phyloP scores from a whole-genome alignment of 768 basidiomycete genomes.

The Phanerodontia chrysosporium region DNA sequence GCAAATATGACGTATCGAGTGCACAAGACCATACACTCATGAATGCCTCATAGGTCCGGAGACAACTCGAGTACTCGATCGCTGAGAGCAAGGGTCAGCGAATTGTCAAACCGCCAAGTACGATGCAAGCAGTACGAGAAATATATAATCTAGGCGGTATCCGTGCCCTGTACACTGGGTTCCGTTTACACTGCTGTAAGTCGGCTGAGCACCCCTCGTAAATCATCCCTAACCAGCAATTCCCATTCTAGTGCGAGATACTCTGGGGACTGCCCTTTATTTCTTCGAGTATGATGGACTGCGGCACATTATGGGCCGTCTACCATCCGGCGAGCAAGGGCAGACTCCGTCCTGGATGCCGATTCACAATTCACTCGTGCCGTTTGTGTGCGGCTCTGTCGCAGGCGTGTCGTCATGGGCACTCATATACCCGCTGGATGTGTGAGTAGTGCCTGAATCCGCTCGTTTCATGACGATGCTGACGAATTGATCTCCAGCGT shows the following conservation, averaged over 20 bases:
- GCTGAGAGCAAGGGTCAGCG: conserved; percentile 72
- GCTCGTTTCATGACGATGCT: neutral
- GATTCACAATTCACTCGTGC: conserved; percentile 71
- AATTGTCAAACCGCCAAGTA: conserved; percentile 74
- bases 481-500: conserved; percentile 42
- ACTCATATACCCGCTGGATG: conserved; percentile 87
- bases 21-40: neutral
- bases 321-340: conserved; percentile 75
- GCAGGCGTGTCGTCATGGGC: conserved; percentile 68
- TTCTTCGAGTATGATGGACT: conserved; percentile 93
- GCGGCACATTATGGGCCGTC: conserved; percentile 80
- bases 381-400: conserved; percentile 87
- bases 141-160: conserved; percentile 65
- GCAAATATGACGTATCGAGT: conserved; percentile 34
- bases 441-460: conserved; percentile 45
- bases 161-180: conserved; percentile 75
- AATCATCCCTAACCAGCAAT: neutral
- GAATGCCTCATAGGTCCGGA: conserved; percentile 55
- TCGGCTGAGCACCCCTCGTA: neutral
- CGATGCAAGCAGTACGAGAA: conserved; percentile 72
- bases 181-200: conserved; percentile 57
- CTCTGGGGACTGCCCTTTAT: conserved; percentile 84
- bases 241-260: conserved; percentile 68
- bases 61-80: conserved; percentile 90
- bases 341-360: conserved; percentile 83